Evolutionary conservation across 2,329 filamentous ascomycete genomes (phyloP).

Genomic region (Zasmidium citrigriseum): DNA sequence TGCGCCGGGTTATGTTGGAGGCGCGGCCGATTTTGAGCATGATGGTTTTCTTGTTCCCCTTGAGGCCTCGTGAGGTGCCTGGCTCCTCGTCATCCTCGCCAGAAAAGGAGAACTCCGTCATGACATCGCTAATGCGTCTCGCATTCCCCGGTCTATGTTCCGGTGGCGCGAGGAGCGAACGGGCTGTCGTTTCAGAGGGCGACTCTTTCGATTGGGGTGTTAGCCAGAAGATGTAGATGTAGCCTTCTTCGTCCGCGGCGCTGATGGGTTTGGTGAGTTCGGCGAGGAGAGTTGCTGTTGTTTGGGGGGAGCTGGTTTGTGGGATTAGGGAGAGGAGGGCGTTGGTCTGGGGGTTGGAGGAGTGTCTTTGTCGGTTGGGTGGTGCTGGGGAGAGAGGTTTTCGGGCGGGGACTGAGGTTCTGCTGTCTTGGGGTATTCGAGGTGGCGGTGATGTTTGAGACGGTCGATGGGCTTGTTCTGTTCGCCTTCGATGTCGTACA

Average conservation of each 20-base stretch:
- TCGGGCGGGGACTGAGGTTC: constrained; percentile 7
- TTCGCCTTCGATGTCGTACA: constrained; percentile 41
- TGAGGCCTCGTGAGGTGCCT: background rate
- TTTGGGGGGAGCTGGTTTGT: constrained; percentile 63
- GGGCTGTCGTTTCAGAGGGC: constrained; percentile 47
- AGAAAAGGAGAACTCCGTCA: constrained; percentile 36
- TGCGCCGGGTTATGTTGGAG: constrained; percentile 82
- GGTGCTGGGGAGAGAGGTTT: constrained; percentile 13
- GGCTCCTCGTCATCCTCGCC: constrained; percentile 5
- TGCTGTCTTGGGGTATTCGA: constrained; percentile 1
- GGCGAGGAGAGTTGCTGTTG: constrained; percentile 68
- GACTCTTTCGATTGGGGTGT: constrained; percentile 64
- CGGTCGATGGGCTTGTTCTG: constrained; percentile 20
- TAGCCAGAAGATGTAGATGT: constrained; percentile 99
- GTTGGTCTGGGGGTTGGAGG: constrained; percentile 30
- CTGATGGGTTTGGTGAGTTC: constrained; percentile 79
- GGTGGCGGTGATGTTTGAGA: constrained; percentile 18
- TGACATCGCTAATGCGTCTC: constrained; percentile 34
- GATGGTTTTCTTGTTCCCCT: constrained; percentile 57
- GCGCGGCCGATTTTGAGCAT: constrained; percentile 67
- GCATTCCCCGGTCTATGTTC: constrained; percentile 10
- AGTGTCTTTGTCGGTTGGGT: constrained; percentile 11
- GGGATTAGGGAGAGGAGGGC: constrained; percentile 69
- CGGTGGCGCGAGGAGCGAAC: constrained; percentile 33
- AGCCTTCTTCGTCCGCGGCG: constrained; percentile 75